Base-by-base conservation (phyloP, 164 flowering plant genomes). In the Liquidambar formosana region DNA sequence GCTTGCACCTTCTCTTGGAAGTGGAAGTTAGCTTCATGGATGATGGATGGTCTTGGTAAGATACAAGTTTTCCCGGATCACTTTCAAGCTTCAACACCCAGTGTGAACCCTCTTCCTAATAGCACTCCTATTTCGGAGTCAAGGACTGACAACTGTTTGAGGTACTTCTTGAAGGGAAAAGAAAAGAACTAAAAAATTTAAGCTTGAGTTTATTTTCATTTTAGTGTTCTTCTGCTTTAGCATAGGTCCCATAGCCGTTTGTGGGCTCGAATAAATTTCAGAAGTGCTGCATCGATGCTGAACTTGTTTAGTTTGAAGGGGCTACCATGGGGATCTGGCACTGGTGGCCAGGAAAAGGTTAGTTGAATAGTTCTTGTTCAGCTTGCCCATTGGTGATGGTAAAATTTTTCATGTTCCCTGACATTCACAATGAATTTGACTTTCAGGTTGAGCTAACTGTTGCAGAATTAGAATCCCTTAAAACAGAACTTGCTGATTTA, bases 401-500 rank as follows among this genome's bases (percentile, higher is more conserved):
- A 18, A 57, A 51, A 58, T n/a, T 38, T 38, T 10, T 25, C 41
- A 26, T 44, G 49, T 51, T 57, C 26, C 57, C 67, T 72, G 41
- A 67, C 64, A 53, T 47, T 43, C 44, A 21, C 45, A 21, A 21
- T 69, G 38, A 54, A 15, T 73, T 48, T 66, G 14, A 33, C 57
- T 67, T 74, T 73, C 86, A 94, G 98, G 89, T 89, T 74, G 90
- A 81, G 76, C 61, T 93, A 62, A 83, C 76, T 73, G 85, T 83
- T 68, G 85, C 78, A 22, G 91, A 95, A 80, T 61, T 95, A 63
- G 90, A 84, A 73, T 85, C 97, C 61, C 92, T 95, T 71, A 81
- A 85, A 72, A 73, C 97, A 66, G 94, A 89, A 77, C 85, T 95
- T 71, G 82, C 86, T 73, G 80, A 78, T 71, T 72, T 88, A 69